Evolutionary conservation across 23 red algal species (phyloP).

Genomic region (Gracilaria gracilis): DNA sequence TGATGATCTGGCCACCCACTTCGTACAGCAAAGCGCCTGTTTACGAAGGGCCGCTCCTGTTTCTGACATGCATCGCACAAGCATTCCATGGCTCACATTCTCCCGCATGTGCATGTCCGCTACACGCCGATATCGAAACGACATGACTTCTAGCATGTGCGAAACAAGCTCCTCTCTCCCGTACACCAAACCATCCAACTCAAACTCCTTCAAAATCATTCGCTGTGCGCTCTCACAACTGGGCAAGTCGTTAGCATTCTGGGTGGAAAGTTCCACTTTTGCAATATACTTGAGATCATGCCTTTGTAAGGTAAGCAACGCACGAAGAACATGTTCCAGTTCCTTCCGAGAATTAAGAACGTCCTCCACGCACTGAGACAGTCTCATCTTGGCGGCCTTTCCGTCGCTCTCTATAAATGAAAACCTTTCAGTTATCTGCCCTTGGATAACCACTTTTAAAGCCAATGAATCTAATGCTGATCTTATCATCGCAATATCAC

Average conservation of each 20-base stretch:
- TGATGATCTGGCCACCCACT: not conserved
- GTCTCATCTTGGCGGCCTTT: not conserved
- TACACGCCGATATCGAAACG: slow-evolving; percentile 3
- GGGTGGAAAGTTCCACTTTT: not conserved
- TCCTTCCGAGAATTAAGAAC: not conserved
- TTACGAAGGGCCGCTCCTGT: not conserved
- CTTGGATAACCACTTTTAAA: slow-evolving; percentile 1
- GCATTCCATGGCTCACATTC: slow-evolving; percentile 45
- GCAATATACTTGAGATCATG: slow-evolving; percentile 19
- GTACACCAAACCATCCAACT: slow-evolving; percentile 32
- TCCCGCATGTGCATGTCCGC: slow-evolving; percentile 24
- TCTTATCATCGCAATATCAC: slow-evolving; percentile 5
- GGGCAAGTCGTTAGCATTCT: not conserved
- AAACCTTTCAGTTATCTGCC: not conserved
- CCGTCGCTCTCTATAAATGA: not conserved
- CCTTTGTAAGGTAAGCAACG: not conserved
- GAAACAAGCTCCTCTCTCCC: slow-evolving; percentile 3
- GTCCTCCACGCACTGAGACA: not conserved
- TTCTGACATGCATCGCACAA: slow-evolving; percentile 19
- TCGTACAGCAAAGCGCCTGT: not conserved
- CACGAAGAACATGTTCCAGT: not conserved
- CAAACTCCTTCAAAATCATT: not conserved
- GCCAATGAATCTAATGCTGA: not conserved
- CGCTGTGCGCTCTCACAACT: not conserved
- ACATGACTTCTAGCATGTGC: slow-evolving; percentile 24